phyloP scores from a whole-genome alignment of 208 protist species.

The Wallacemonas sp. region DNA sequence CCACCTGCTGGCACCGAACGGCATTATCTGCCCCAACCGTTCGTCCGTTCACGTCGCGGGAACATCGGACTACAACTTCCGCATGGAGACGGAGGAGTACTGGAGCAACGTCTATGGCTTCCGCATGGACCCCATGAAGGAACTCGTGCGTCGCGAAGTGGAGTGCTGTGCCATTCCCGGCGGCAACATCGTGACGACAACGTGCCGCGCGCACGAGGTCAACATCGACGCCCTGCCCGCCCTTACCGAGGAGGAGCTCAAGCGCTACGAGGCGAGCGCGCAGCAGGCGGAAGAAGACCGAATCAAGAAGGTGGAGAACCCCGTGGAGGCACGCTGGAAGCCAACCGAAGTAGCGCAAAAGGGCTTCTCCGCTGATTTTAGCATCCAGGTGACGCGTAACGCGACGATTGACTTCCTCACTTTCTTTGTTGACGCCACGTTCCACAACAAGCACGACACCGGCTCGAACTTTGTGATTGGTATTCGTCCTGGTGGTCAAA shows the following conservation, averaged over 20 bases:
- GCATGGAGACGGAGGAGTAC: constrained; percentile 85
- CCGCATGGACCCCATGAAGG: constrained; percentile 90
- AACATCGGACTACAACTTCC: constrained; percentile 84
- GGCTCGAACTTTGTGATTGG: constrained; percentile 89
- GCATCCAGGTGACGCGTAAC: constrained; percentile 41
- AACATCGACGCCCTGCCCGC: constrained; percentile 47
- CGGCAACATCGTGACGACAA: constrained; percentile 71
- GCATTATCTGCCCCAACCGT: constrained; percentile 79
- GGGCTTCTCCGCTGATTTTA: constrained; percentile 62
- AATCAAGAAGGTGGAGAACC: constrained; percentile 44
- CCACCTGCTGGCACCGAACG: constrained; percentile 60
- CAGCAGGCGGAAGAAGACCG: constrained; percentile 23
- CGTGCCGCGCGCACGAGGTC: constrained; percentile 59
- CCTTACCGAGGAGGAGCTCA: constrained; percentile 39
- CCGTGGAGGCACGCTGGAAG: constrained; percentile 40
- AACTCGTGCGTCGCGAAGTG: constrained; percentile 76
- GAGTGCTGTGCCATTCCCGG: constrained; percentile 76
- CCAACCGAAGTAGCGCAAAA: constrained; percentile 39
- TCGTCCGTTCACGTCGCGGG: constrained; percentile 84
- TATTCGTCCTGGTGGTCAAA: constrained; percentile 70
- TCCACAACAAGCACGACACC: constrained; percentile 64
- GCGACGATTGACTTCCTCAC: constrained; percentile 87
- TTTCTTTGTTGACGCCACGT: constrained; percentile 82
- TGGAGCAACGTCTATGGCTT: constrained; percentile 95
- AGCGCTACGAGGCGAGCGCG: constrained; percentile 34